Evolutionary conservation across 129 eudicot species (phyloP), one percentile per base, ranked within the genome.

Genomic region (Mikania micrantha): DNA sequence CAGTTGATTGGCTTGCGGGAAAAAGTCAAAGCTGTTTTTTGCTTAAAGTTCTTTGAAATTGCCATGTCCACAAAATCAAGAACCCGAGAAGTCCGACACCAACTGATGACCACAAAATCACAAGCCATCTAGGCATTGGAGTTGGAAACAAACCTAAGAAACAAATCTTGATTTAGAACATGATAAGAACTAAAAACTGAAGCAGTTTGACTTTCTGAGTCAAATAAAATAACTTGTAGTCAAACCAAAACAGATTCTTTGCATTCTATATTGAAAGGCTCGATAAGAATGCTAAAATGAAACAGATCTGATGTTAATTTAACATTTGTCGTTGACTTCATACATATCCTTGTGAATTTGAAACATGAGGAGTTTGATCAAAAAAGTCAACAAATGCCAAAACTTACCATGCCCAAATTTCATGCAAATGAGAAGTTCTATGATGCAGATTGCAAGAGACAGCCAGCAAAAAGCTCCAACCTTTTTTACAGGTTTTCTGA

Each of bases 391-490:
- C 24, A 47, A 66, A 27, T 59, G 20, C 41, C 41, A 24, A 32
- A 42, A 70, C 96, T 42, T 49, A 93, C 99, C 99, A 27, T 93
- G 92, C 61, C 96, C 99, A 41, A 93, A 93, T 78, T 93, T 93
- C 77, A 88, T 85, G 79, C 99, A 93, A 34, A 93, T 93, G 60
- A 93, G 96, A 66, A 93, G 96, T 74, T 93, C 99, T 11, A 93
- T 83, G 40, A 93, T 93, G 95, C 99, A 93, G 67, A 93, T 93
- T 31, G 96, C 96, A 61, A 93, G 77, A 2, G 99, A 82, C 64
- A 93, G 95, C 99, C 99, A 93, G 60, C 96, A 88, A 81, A 86
- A 86, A 63, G 99, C 84, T 71, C 99, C 99, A 50, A 93, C 90
- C 70, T 93, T 93, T 67, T 93, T 89, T 54, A 86, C 85, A 1